A percentile compares a stretch with the other conserved stretches of the same genome.
Evolutionary conservation across 768 basidiomycete genomes (phyloP).

Genomic region (Boletus barrowsii): DNA sequence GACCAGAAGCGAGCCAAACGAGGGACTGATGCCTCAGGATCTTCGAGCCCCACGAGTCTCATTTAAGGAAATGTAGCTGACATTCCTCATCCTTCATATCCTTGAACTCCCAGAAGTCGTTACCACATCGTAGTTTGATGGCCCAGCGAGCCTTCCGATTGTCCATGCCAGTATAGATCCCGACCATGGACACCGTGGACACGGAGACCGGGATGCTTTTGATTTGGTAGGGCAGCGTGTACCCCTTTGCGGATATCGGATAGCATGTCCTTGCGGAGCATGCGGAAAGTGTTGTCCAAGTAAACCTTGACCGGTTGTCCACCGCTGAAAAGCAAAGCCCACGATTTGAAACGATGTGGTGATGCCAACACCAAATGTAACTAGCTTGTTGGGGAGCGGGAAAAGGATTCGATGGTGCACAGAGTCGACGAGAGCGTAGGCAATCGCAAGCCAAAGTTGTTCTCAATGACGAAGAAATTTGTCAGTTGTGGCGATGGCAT

Average conservation of each 20-base stretch:
- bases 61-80: constrained; percentile 32
- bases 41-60: constrained; percentile 30
- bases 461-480: too few species aligned
- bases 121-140: constrained; percentile 34
- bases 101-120: constrained; percentile 36
- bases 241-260: constrained; percentile 55
- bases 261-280: constrained; percentile 63
- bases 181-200: constrained; percentile 34
- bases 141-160: constrained; percentile 37
- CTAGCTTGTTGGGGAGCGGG: too few species aligned
- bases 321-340: too few species aligned
- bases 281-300: constrained; percentile 63
- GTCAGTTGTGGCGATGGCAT: too few species aligned
- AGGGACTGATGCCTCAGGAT: constrained; percentile 54
- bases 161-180: constrained; percentile 32
- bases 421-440: too few species aligned
- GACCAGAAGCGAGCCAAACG: constrained; percentile 48
- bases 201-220: constrained; percentile 35
- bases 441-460: too few species aligned
- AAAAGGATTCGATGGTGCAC: too few species aligned
- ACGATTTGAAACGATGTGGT: too few species aligned
- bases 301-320: constrained; percentile 40
- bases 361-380: too few species aligned
- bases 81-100: constrained; percentile 25
- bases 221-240: constrained; percentile 36